Base-by-base conservation (phyloP, 805 yeast genomes). In the Hanseniaspora clermontiae region DNA sequence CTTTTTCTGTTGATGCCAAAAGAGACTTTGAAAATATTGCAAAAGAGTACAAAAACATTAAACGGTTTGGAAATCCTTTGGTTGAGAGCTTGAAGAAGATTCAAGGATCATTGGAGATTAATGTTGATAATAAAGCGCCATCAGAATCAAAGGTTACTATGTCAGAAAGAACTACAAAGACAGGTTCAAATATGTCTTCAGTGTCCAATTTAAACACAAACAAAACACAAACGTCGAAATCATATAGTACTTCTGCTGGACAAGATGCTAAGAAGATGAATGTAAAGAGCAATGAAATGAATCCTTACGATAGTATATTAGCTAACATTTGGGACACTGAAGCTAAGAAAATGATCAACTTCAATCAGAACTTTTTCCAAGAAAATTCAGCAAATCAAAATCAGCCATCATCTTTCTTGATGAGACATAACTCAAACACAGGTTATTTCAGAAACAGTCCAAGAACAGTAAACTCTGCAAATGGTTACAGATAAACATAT, bases 21-120 rank as follows among this genome's bases (percentile, higher is more conserved):
- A 77, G 87, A n/a, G 93, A 85, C 64, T 84, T 81, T 64, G 95
- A 87, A 66, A 74, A 87, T 59, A 75, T 85, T 36, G 79, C 89
- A 14, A 74, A 90, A 59, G 95, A 87, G 63, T 84, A 81, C 60
- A 71, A 81, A 45, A 83, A 78, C 61, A 82, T 84, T 0, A 71
- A 89, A 63, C 73, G 93, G 59, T 79, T 82, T 66, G 70, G 72
- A 42, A 87, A 87, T 61, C 95, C 96, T 0, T 70, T 85, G 2
- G 76, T 78, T 5, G 84, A 80, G 49, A 77, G 87, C 2, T 66
- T 87, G 34, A 73, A 75, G 46, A 70, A 93, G 59, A 63, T 78
- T 5, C 73, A 73, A 15, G 24, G 15, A 3, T 20, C 45, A 3
- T 51, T 62, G 17, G 60, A 59, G 17, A 17, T 59, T 37, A 32